Conservation (phyloP, 768 basidiomycete genomes). For the Lactifluus piperatus region DNA sequence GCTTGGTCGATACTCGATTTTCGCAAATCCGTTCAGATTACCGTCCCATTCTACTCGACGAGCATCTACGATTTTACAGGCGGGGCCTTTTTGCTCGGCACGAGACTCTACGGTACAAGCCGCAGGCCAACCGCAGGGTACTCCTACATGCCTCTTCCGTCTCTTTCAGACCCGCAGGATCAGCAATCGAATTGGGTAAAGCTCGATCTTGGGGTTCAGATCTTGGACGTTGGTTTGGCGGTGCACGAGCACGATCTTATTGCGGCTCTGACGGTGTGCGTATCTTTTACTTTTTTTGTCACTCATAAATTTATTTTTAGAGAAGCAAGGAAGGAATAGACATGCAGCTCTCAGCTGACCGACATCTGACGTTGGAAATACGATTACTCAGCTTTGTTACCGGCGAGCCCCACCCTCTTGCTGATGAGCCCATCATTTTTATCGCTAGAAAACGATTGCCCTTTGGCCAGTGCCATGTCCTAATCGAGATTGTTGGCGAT, state of each 20-base stretch:
- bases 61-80: constrained; percentile 21
- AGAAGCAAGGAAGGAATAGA: background rate
- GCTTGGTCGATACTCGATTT: constrained; percentile 12
- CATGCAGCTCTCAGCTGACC: background rate
- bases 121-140: constrained; percentile 8
- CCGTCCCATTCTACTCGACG: constrained; percentile 13
- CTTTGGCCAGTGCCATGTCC: constrained; percentile 6
- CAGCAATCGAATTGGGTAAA: background rate
- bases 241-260: constrained; percentile 18
- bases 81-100: constrained; percentile 18
- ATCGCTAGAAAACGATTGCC: constrained; percentile 4
- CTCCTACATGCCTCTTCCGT: constrained; percentile 11
- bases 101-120: background rate
- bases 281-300: background rate
- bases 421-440: constrained; percentile 8
- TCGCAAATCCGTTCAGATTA: background rate
- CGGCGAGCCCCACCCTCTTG: constrained; percentile 13
- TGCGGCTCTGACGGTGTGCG: constrained; percentile 15
- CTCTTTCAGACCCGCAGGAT: background rate
- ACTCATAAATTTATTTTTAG: background rate
- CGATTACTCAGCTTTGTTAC: constrained; percentile 16
- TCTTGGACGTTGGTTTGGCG: constrained; percentile 17
- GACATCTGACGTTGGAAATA: constrained; percentile 10
- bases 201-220: constrained; percentile 1
- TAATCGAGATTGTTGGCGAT: constrained; percentile 19